These are phyloP conservation scores for Schwanniomyces vanrijiae DNA, from an alignment of 805 yeast species.

Conservation along the genomic window DNA sequence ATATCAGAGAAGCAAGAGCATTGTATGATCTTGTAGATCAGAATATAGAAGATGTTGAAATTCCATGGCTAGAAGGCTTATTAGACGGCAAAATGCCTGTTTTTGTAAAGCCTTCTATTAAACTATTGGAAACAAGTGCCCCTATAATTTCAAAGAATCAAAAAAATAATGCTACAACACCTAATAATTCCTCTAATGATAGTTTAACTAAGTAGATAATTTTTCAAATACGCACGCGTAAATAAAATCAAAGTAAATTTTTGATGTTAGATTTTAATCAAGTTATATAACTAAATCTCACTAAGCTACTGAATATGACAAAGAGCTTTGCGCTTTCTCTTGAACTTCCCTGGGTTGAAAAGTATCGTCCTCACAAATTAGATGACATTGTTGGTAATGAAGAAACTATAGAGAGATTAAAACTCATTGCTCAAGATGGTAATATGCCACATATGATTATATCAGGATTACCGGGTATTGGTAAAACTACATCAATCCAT, in stretches of 20 bases:
- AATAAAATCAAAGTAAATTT: neutral
- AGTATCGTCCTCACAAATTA: conserved; percentile 79
- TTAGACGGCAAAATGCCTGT: conserved; percentile 14
- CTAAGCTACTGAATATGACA: conserved; percentile 4
- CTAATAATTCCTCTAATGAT: neutral
- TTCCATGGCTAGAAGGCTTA: conserved; percentile 46
- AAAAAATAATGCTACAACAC: conserved; percentile 6
- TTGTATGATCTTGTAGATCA: conserved; percentile 27
- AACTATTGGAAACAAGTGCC: conserved; percentile 46
- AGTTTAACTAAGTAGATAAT: neutral
- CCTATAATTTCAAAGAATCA: conserved; percentile 34
- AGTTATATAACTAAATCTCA: neutral
- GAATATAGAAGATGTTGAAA: conserved; percentile 34
- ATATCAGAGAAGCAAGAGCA: conserved; percentile 23
- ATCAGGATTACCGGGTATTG: conserved; percentile 96
- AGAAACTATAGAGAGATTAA: conserved; percentile 82
- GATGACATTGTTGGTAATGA: conserved; percentile 91
- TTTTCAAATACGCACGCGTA: neutral
- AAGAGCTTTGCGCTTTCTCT: conserved; percentile 10
- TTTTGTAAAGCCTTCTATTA: conserved; percentile 37
- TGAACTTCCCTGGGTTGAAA: conserved; percentile 73
- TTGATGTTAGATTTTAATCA: neutral
- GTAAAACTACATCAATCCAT: conserved; percentile 91
- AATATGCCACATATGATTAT: conserved; percentile 97
- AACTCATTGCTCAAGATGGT: conserved; percentile 86